Conservation (phyloP, 257 asterid species). For the Haberlea rhodopensis region DNA sequence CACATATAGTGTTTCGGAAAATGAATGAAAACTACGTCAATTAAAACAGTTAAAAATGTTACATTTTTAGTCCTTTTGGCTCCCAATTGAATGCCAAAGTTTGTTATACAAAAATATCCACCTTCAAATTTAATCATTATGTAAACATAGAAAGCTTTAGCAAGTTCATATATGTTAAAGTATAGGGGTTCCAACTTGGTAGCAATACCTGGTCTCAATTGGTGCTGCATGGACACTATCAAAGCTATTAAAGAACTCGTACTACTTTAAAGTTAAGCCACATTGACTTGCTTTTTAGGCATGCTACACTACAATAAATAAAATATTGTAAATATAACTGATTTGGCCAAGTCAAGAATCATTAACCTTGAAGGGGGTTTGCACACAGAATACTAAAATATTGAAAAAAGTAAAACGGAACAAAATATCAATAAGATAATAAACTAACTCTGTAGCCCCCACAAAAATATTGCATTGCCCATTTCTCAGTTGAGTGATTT, state of each 20-base stretch:
- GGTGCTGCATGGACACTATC: not conserved
- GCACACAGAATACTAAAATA: not conserved
- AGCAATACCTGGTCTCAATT: not conserved
- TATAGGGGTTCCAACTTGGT: not conserved
- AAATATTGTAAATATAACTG: not conserved
- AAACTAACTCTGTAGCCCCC: not conserved
- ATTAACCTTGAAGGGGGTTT: not conserved
- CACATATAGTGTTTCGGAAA: constrained; percentile 14
- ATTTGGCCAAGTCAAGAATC: too few relatives aligned
- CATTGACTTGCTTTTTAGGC: not conserved
- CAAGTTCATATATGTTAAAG: too few relatives aligned
- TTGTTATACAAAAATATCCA: too few relatives aligned
- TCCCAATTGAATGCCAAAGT: too few relatives aligned
- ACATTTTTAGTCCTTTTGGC: too few relatives aligned
- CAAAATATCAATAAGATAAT: not conserved
- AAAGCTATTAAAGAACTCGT: not conserved
- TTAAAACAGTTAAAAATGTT: too few relatives aligned
- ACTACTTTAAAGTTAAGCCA: not conserved
- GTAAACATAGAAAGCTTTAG: not conserved
- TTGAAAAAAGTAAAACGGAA: too few relatives aligned
- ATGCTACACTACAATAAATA: not conserved
- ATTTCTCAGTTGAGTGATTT: not conserved
- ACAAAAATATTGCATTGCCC: not conserved
- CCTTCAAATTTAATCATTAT: too few relatives aligned
- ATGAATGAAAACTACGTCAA: not conserved